phyloP scores from a whole-genome alignment of 2,329 filamentous ascomycete species.

The Nannizziopsis arthrosporioides region DNA sequence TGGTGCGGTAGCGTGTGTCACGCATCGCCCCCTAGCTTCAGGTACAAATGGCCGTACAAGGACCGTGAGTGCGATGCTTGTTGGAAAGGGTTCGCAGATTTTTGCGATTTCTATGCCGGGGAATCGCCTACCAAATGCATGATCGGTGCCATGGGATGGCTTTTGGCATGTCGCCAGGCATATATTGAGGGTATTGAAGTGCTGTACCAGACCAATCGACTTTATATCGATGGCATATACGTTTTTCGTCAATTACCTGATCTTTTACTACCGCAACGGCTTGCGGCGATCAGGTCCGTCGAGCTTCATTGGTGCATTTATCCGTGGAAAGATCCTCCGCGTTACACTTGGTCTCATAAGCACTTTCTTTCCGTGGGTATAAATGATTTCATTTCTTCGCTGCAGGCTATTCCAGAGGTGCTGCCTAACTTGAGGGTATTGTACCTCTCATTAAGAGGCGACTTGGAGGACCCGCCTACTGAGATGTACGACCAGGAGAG shows the following conservation, averaged over 20 bases:
- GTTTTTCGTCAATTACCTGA: conserved; percentile 3
- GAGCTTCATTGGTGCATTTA: conserved; percentile 9
- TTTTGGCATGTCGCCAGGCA: conserved; percentile 23
- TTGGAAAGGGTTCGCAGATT: neutral
- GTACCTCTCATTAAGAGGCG: conserved; percentile 6
- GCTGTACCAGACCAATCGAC: conserved; percentile 23
- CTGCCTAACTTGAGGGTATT: conserved; percentile 7
- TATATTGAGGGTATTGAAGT: conserved; percentile 24
- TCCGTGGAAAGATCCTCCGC: conserved; percentile 1
- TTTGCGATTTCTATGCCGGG: conserved; percentile 1
- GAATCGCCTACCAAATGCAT: conserved; percentile 9
- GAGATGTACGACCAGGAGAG: neutral
- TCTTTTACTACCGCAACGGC: conserved; percentile 8
- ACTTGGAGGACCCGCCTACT: neutral
- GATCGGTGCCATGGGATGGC: conserved; percentile 26
- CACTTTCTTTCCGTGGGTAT: conserved; percentile 6
- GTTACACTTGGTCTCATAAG: neutral
- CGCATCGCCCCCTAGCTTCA: neutral
- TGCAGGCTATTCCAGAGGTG: conserved; percentile 6
- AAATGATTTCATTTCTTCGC: conserved; percentile 5
- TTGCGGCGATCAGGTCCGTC: conserved; percentile 6
- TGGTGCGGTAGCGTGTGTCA: conserved; percentile 11
- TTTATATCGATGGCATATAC: conserved; percentile 17
- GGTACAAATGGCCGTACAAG: neutral
- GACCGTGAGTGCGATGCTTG: neutral